Evolutionary conservation across 768 basidiomycete species (phyloP), one percentile per base, ranked within the genome.

Genomic region (Coprinellus aureogranulatus): DNA sequence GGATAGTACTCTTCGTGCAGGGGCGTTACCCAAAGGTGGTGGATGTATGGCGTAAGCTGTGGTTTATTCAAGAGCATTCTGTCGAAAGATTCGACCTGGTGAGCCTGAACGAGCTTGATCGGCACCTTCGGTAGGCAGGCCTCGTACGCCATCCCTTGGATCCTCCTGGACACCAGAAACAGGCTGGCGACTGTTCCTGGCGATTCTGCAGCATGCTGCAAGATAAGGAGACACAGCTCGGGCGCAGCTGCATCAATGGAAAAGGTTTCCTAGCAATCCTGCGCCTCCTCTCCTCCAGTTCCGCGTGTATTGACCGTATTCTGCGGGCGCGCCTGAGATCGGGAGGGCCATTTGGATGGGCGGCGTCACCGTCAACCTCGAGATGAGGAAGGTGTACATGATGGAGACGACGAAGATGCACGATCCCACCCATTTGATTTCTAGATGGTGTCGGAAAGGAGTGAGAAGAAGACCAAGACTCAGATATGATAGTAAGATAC

Each of bases 71-170:
- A 52, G 14, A 70, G 56, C 46, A 70, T 48, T 10, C 63, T 58
- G 49, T 64, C 59, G 54, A 75, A 77, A 0, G 73, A 71, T 16
- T 47, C 27, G 34, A 77, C 58, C 54, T 73, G 71, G 54, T 67
- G 67, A 23, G 66, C 64, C 18, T 65, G 68, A 57, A 68, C 68
- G 11, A 77, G 61, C 34, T 66, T 64, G 48, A 77, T 62, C 27
- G 71, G 69, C 63, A 73, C 70, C 50, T 57, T 63, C 25, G 75
- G 72, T 2, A 77, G 54, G 54, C 73, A 74, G 2, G 70, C 71
- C n/a, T 64, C 60, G 28, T 70, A 65, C 9, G 74, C 66, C 51
- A 70, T 60, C n/a, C 59, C 47, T 27, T 71, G 71, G 51, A 71
- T 65, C 47, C 61, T 42, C 14, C 64, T 64, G 23, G 74, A 75